These are phyloP conservation scores for Pyrenophora seminiperda DNA, from an alignment of 2,329 filamentous ascomycete species.

Conservation along the genomic window DNA sequence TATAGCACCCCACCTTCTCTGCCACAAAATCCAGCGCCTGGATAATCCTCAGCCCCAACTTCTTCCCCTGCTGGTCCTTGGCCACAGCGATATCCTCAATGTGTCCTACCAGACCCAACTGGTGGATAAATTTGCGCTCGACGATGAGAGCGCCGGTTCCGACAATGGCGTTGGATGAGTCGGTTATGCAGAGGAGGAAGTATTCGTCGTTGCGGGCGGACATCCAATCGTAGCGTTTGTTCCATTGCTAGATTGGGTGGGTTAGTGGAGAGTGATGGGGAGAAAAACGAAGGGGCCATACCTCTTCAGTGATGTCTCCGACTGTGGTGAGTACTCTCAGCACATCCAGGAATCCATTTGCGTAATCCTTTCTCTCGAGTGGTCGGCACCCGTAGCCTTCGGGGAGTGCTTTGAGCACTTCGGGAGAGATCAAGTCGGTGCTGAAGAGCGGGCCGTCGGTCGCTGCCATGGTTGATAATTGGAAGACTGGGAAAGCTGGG, in stretches of 20 bases:
- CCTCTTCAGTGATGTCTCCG: conserved; percentile 76
- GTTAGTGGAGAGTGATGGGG: not conserved
- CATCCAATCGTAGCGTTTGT: conserved; percentile 83
- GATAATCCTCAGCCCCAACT: conserved; percentile 88
- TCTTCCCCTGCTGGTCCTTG: conserved; percentile 96
- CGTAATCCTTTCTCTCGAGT: conserved; percentile 77
- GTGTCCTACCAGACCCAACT: conserved; percentile 83
- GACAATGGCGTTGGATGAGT: conserved; percentile 74
- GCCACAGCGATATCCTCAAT: conserved; percentile 98
- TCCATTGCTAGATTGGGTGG: conserved; percentile 58
- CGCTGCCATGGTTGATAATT: conserved; percentile 13
- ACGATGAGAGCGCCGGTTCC: conserved; percentile 88
- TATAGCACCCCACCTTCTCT: conserved; percentile 90
- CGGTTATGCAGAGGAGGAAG: conserved; percentile 84
- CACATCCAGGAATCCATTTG: conserved; percentile 85
- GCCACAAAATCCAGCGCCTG: conserved; percentile 91
- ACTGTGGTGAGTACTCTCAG: conserved; percentile 90
- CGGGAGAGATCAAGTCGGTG: conserved; percentile 74
- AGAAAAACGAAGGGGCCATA: conserved; percentile 39
- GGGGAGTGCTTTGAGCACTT: conserved; percentile 74
- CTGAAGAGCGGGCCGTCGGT: conserved; percentile 71
- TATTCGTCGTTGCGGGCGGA: conserved; percentile 74
- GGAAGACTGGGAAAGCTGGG: no score
- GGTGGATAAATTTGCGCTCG: conserved; percentile 92
- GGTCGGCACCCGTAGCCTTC: conserved; percentile 82